Evolutionary conservation across 345 rosid genomes (phyloP).

Genomic region (Trapa incisa): DNA sequence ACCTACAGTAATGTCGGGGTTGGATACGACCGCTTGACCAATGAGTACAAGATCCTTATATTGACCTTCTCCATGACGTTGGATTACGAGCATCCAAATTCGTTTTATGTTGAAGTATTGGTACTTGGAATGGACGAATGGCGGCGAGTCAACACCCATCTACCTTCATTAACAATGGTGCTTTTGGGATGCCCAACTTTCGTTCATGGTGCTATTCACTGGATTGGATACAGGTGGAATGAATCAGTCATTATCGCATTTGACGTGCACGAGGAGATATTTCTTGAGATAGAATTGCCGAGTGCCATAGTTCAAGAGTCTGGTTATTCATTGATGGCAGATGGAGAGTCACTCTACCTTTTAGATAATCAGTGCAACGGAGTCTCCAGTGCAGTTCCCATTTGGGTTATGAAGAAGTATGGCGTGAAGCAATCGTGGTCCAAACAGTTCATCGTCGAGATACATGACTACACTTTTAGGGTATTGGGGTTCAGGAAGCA

Average conservation of each 20-base stretch:
- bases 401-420: slow-evolving; percentile 27
- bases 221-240: slow-evolving; percentile 19
- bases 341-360: slow-evolving; percentile 9
- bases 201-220: slow-evolving; percentile 23
- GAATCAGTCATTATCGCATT: slow-evolving; percentile 11
- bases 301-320: slow-evolving; percentile 3
- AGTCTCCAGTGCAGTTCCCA: background rate
- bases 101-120: slow-evolving; percentile 17
- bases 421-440: slow-evolving; percentile 16
- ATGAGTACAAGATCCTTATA: slow-evolving; percentile 23
- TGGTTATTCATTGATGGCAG: slow-evolving; percentile 7
- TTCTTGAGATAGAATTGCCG: slow-evolving; percentile 19
- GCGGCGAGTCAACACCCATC: slow-evolving; percentile 10
- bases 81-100: background rate
- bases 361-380: slow-evolving; percentile 4
- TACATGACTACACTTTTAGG: slow-evolving; percentile 3
- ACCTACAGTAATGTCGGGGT: slow-evolving; percentile 5
- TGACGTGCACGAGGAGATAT: slow-evolving; percentile 12
- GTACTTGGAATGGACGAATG: slow-evolving; percentile 12
- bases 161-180: slow-evolving; percentile 12
- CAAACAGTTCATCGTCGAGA: slow-evolving; percentile 11
- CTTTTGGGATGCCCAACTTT: slow-evolving; percentile 10
- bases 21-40: slow-evolving; percentile 13
- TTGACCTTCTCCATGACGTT: background rate
- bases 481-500: slow-evolving; percentile 16